Evolutionary conservation across 169 alveolate species (phyloP), one percentile per base, ranked within the genome.

Genomic region (Plasmodium billcollinsi): DNA sequence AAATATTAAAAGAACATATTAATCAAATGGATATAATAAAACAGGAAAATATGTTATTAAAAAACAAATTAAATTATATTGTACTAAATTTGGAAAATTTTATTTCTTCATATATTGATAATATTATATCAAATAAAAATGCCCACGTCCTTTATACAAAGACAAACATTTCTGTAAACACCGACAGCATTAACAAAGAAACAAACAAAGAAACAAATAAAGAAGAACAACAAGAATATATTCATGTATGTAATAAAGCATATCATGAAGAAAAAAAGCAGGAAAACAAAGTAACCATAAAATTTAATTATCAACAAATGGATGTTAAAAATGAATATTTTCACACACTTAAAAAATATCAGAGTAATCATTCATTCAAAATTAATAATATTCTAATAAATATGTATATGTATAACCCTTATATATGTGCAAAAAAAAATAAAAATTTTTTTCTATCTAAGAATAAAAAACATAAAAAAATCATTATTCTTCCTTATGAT

Each of bases 401-500:
- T 20, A 86, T 72, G 92, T 86, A 86, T 50, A 62, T 86, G 54
- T 86, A 74, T 45, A 86, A 86, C 73, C 92, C 92, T 20, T 24
- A 86, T 66, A 50, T 86, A 39, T 86, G 65, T 29, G 66, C 70
- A 5, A 39, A 39, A 39, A 86, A 86, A 29, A 59, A 74, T n/a
- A 80, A 67, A 24, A 71, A 50, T 0, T 47, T 18, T 69, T 26
- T 59, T 6, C 4, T 80, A 8, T 39, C 83, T 45, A 80, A 69
- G 18, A 50, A 61, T 5, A 80, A 52, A 56, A 71, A 65, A 7
- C 61, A 47, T n/a, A 86, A 86, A 21, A 86, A 72, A 54, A 33
- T 86, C 3, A 72, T 86, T n/a, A 72, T 86, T 49, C 71, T 86
- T 43, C 92, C 92, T 61, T 74, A 86, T 49, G 92, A 86, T 56